Conservation (phyloP, 768 basidiomycete genomes). For the Podaxis pistillaris region DNA sequence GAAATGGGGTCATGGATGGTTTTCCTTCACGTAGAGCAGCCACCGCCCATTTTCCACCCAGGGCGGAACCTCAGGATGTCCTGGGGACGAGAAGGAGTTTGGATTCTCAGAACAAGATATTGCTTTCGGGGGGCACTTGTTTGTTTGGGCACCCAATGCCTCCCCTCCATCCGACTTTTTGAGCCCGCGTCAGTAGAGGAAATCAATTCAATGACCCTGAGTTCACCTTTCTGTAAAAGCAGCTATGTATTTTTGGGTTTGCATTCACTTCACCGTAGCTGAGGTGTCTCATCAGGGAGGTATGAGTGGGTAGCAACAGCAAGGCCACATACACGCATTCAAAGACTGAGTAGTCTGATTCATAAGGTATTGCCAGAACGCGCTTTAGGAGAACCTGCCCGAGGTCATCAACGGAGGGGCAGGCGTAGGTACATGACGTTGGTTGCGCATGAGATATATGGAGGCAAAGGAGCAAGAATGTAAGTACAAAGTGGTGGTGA, state of each 20-base stretch:
- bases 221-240: constrained; percentile 10
- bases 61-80: constrained; percentile 3
- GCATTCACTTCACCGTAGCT: constrained; percentile 6
- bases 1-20: background rate
- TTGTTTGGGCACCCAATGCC: background rate
- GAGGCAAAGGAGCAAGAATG: background rate
- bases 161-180: constrained; percentile 3
- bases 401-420: background rate
- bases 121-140: background rate
- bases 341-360: constrained; percentile 12
- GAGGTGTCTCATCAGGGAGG: background rate
- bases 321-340: constrained; percentile 11
- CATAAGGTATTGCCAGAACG: constrained; percentile 7
- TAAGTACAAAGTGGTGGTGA: background rate
- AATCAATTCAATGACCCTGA: background rate
- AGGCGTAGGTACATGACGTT: background rate
- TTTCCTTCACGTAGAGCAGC: constrained; percentile 2
- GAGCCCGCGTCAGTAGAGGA: background rate
- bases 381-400: constrained; percentile 2
- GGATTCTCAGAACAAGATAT: background rate
- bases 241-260: constrained; percentile 2
- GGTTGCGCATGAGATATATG: background rate
- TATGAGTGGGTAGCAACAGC: background rate
- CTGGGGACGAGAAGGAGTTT: background rate
- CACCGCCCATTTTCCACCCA: constrained; percentile 9